Evolutionary conservation across 768 basidiomycete species (phyloP).

Genomic region (Mycena pura): DNA sequence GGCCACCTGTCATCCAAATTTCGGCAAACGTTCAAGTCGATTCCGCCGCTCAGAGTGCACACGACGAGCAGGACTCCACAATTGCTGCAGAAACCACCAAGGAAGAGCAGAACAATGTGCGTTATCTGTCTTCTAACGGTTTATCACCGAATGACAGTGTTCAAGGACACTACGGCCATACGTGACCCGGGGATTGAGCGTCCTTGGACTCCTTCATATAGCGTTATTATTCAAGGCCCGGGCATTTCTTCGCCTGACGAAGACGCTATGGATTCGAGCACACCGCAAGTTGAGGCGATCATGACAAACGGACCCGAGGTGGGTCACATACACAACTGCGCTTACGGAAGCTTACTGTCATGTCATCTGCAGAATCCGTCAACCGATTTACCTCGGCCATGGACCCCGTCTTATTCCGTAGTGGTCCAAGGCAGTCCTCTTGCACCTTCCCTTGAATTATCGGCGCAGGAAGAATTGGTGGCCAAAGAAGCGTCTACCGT

Average conservation of each 20-base stretch:
- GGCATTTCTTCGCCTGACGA: constrained; percentile 14
- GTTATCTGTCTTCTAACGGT: neutral
- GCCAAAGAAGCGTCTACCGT: too few species aligned
- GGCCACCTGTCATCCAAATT: neutral
- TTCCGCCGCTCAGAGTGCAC: neutral
- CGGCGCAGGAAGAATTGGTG: constrained; percentile 1
- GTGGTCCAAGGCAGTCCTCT: constrained; percentile 38
- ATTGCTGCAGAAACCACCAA: neutral
- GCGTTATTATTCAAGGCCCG: constrained; percentile 33
- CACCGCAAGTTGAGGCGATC: neutral
- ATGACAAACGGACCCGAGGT: constrained; percentile 14
- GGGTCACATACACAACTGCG: neutral
- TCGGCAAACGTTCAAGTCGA: neutral
- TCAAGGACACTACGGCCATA: constrained; percentile 7
- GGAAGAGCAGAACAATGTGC: neutral
- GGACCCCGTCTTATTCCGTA: constrained; percentile 48
- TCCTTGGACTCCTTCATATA: constrained; percentile 42
- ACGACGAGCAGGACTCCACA: neutral
- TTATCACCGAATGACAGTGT: neutral
- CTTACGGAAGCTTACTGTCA: neutral
- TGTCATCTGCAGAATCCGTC: neutral
- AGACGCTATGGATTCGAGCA: neutral
- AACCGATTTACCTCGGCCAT: constrained; percentile 32
- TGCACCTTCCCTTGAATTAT: constrained; percentile 23
- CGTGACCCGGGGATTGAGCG: constrained; percentile 8